Percentiles rank a stretch among this genome's conserved stretches.
Evolutionary conservation across 108 stramenopile genomes (phyloP).

Genomic region (Nitzschia sp.): DNA sequence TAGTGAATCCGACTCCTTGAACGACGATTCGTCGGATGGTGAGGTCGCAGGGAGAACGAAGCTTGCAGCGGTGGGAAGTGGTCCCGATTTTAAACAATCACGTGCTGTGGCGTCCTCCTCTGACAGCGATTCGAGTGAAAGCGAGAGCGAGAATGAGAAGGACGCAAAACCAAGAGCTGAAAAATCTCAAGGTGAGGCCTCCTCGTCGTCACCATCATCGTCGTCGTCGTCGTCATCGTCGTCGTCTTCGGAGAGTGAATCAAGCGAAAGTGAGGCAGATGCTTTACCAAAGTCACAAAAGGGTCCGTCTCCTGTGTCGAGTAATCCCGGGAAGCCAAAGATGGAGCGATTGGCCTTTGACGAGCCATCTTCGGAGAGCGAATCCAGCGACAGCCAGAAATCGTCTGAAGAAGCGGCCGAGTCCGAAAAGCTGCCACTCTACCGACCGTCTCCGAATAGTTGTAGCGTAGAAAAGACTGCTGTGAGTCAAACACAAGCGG

Average conservation of each 20-base stretch:
- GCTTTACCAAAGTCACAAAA: too few species aligned
- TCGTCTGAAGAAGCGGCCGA: not conserved
- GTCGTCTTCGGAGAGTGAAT: not conserved
- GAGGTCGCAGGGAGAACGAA: too few species aligned
- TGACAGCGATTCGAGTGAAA: slow-evolving; percentile 3
- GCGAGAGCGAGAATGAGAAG: too few species aligned
- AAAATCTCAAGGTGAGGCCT: not conserved
- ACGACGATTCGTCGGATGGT: too few species aligned
- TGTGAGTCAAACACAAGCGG: not conserved
- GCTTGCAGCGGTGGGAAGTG: too few species aligned
- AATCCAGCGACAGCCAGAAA: not conserved
- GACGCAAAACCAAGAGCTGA: not conserved
- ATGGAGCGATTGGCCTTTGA: not conserved
- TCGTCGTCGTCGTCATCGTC: not conserved
- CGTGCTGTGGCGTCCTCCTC: too few species aligned
- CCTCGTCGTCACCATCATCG: not conserved
- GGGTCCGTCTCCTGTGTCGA: not conserved
- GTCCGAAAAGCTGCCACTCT: too few species aligned
- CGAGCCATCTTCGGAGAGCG: slow-evolving; percentile 6
- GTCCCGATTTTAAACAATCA: too few species aligned
- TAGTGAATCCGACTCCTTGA: too few species aligned
- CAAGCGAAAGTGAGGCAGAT: not conserved
- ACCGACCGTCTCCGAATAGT: too few species aligned
- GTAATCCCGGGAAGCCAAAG: not conserved
- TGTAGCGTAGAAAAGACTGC: too few species aligned